Evolutionary conservation across 768 basidiomycete species (phyloP).

Genomic region (Tephrocybe sp.): DNA sequence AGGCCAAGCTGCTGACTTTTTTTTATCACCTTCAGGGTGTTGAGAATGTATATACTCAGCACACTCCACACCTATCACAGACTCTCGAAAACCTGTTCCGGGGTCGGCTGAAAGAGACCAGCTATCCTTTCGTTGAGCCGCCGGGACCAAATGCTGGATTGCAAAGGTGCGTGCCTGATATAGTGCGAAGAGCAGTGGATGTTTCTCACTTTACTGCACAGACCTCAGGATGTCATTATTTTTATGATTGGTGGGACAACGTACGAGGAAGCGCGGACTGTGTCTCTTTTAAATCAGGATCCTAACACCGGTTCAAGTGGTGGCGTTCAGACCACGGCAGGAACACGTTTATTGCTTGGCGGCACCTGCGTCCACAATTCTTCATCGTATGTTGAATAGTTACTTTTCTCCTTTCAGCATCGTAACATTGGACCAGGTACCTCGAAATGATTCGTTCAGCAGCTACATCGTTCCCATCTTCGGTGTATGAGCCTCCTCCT

Average conservation of each 20-base stretch:
- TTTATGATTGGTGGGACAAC: constrained; percentile 98
- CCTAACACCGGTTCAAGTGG: constrained; percentile 47
- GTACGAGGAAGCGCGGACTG: constrained; percentile 89
- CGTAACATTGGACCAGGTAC: constrained; percentile 51
- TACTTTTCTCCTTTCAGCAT: constrained; percentile 4
- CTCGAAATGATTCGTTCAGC: constrained; percentile 86
- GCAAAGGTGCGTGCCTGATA: constrained; percentile 52
- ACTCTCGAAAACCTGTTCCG: constrained; percentile 89
- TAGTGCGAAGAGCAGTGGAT: neutral
- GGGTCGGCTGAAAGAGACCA: constrained; percentile 83
- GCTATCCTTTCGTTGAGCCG: constrained; percentile 83
- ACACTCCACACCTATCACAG: constrained; percentile 89
- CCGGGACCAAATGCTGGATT: constrained; percentile 66
- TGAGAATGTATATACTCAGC: constrained; percentile 98
- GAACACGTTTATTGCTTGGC: constrained; percentile 81
- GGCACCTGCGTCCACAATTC: constrained; percentile 97
- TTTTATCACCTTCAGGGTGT: constrained; percentile 65
- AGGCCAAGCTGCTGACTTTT: neutral
- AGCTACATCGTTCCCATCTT: constrained; percentile 57
- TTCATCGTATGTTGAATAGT: constrained; percentile 57
- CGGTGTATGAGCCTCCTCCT: constrained; percentile 74
- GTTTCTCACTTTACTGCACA: constrained; percentile 26
- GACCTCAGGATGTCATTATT: constrained; percentile 94
- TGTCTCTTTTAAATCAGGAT: constrained; percentile 88
- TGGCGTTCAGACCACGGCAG: constrained; percentile 50